Evolutionary conservation across 495 filamentous ascomycete species (phyloP).

Genomic region (Penicillium ochrochloron): DNA sequence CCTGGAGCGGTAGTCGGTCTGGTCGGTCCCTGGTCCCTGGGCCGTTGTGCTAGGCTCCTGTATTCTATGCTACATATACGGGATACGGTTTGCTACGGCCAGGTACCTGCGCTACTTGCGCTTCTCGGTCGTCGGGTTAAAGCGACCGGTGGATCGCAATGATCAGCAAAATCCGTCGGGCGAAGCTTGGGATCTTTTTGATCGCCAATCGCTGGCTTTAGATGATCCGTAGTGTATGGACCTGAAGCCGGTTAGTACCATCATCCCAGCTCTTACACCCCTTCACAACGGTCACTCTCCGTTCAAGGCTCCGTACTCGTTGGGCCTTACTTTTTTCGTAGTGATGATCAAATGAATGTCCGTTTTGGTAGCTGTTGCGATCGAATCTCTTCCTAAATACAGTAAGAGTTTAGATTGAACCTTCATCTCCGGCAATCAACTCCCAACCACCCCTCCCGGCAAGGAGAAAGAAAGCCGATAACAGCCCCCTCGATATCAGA

Average conservation of each 20-base stretch:
- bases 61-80: not conserved
- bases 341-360: not conserved
- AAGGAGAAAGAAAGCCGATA: slow-evolving; percentile 3
- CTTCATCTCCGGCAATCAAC: slow-evolving; percentile 7
- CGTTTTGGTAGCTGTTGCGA: not conserved
- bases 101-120: not conserved
- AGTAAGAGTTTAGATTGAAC: slow-evolving; percentile 12
- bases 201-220: slow-evolving; percentile 18
- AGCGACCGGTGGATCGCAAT: slow-evolving; percentile 19
- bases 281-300: slow-evolving; percentile 5
- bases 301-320: not conserved
- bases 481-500: slow-evolving; percentile 3
- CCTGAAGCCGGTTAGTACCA: no score
- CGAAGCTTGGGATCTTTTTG: slow-evolving; percentile 19
- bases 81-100: not conserved
- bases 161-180: slow-evolving; percentile 18
- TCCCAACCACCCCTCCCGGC: slow-evolving; percentile 5
- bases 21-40: not conserved
- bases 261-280: slow-evolving; percentile 1
- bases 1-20: not conserved
- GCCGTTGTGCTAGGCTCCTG: not conserved
- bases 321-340: not conserved
- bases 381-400: not conserved
- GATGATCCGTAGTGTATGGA: not conserved
- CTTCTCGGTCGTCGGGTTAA: not conserved